Evolutionary conservation across 495 filamentous ascomycete species (phyloP).

Genomic region (Physcia stellaris): DNA sequence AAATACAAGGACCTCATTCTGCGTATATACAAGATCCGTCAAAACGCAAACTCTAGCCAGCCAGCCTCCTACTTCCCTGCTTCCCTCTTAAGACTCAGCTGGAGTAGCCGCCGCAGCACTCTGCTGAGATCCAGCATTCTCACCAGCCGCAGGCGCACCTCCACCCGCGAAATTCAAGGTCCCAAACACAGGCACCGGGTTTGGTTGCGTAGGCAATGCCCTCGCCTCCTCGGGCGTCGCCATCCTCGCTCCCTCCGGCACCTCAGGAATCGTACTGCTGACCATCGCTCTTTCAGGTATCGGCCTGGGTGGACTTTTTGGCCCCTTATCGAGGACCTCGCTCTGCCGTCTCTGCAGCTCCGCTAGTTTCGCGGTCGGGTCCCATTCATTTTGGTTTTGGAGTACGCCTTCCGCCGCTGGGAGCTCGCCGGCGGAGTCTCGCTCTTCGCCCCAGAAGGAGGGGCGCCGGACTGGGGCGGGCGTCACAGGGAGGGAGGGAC

Average conservation of each 20-base stretch:
- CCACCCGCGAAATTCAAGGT: background rate
- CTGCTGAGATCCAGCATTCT: background rate
- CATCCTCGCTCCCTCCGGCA: background rate
- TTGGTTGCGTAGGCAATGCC: no score
- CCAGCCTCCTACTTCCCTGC: no score
- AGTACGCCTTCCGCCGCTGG: conserved; percentile 70
- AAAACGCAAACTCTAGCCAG: no score
- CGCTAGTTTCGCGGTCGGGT: conserved; percentile 56
- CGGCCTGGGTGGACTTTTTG: conserved; percentile 1
- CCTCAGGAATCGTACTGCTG: no score
- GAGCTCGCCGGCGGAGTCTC: conserved; percentile 39
- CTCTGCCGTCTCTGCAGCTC: conserved; percentile 51
- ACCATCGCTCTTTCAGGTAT: conserved; percentile 8
- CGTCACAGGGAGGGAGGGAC: conserved; percentile 83
- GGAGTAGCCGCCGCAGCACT: background rate
- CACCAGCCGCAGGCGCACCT: background rate
- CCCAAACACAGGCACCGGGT: background rate
- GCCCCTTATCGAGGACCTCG: conserved; percentile 30
- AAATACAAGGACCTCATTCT: no score
- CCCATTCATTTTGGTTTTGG: conserved; percentile 76
- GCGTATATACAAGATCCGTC: no score
- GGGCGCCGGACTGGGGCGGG: conserved; percentile 58
- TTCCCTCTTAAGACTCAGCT: no score
- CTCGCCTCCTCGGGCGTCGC: background rate
- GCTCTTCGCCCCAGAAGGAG: conserved; percentile 36